A percentile compares a stretch with the other conserved stretches of the same genome.
phyloP scores from a whole-genome alignment of 108 stramenopile species.

The Poteriospumella lacustris region DNA sequence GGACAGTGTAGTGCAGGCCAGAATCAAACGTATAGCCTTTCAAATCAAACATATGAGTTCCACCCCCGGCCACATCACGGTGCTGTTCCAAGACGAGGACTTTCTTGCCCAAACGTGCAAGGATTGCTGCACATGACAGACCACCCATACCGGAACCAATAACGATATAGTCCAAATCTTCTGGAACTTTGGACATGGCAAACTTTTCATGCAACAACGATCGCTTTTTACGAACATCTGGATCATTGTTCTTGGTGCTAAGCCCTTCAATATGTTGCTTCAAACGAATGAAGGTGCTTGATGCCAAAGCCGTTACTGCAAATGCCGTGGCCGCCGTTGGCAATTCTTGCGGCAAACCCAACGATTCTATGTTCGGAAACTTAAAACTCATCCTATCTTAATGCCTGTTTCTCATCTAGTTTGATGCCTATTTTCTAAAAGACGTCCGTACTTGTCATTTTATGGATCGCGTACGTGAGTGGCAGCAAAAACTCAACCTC shows the following conservation, averaged over 20 bases:
- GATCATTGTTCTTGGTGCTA: not conserved
- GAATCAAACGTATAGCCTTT: conserved; percentile 58
- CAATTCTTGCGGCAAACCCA: no score
- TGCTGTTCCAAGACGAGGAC: conserved; percentile 73
- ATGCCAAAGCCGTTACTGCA: no score
- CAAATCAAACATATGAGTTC: conserved; percentile 54
- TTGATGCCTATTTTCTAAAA: no score
- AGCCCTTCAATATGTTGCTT: not conserved
- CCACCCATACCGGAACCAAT: conserved; percentile 81
- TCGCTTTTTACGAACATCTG: not conserved
- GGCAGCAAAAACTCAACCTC: no score
- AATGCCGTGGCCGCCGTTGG: no score
- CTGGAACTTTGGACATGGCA: not conserved
- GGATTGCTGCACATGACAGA: conserved; percentile 69
- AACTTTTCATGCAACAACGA: not conserved
- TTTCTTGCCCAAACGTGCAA: conserved; percentile 58
- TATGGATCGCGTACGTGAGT: no score
- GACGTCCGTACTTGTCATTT: no score
- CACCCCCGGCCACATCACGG: conserved; percentile 49
- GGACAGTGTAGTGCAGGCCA: conserved; percentile 58
- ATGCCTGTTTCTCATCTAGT: no score
- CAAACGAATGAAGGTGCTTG: not conserved
- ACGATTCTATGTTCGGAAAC: no score
- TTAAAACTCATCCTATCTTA: no score
- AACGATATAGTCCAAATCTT: conserved; percentile 62